phyloP scores from a whole-genome alignment of 495 filamentous ascomycete species.

The Hyaloscypha bicolor region DNA sequence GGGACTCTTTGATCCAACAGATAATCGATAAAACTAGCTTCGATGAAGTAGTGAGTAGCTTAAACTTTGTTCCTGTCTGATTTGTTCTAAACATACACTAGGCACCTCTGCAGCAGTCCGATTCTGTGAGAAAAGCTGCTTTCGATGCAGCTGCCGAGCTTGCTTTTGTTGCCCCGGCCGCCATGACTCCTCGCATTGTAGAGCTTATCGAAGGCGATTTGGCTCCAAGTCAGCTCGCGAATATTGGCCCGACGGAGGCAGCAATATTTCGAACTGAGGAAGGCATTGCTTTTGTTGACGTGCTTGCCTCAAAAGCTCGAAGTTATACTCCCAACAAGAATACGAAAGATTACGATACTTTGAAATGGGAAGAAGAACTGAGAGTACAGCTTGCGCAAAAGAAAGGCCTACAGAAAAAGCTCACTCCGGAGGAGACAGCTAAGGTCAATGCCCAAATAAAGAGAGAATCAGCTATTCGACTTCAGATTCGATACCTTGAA shows the following conservation, averaged over 20 bases:
- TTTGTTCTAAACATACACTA: not conserved
- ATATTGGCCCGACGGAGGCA: constrained; percentile 81
- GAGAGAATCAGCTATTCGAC: constrained; percentile 81
- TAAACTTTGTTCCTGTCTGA: not conserved
- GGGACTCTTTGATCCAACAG: constrained; percentile 47
- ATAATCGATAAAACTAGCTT: constrained; percentile 50
- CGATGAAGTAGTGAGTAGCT: constrained; percentile 46
- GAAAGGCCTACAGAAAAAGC: constrained; percentile 88
- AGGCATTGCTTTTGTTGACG: constrained; percentile 85
- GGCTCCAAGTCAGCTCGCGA: constrained; percentile 61
- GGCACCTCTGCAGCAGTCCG: constrained; percentile 37
- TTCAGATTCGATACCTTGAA: constrained; percentile 65
- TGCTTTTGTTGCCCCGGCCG: constrained; percentile 88
- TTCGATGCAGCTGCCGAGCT: constrained; percentile 83
- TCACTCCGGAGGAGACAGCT: constrained; percentile 81
- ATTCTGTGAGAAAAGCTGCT: constrained; percentile 64
- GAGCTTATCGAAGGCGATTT: constrained; percentile 72
- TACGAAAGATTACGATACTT: constrained; percentile 86
- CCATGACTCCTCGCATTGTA: constrained; percentile 75
- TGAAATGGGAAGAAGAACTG: constrained; percentile 98
- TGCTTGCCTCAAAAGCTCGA: constrained; percentile 76
- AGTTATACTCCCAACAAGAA: constrained; percentile 73
- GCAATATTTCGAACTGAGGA: constrained; percentile 89
- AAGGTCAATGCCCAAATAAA: constrained; percentile 90
- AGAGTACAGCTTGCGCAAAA: constrained; percentile 84